Conservation (phyloP, 2,329 filamentous ascomycete species). For the Monosporascus ibericus region DNA sequence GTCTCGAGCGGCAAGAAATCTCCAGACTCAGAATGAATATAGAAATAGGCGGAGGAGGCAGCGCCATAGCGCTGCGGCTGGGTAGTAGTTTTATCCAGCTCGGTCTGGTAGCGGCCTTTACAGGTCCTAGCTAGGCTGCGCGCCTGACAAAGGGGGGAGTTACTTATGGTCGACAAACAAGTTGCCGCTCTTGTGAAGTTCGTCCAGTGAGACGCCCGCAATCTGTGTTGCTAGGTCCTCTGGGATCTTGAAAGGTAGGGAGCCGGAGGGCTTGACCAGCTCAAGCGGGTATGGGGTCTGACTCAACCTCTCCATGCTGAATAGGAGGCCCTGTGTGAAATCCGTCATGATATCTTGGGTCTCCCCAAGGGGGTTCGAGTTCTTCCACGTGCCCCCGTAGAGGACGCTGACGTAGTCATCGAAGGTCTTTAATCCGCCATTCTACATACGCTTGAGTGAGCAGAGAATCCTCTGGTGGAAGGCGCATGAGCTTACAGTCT, state of each 20-base stretch:
- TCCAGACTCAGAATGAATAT: too few relatives aligned
- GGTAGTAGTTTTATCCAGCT: not conserved
- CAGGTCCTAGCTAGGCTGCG: too few relatives aligned
- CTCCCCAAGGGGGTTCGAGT: conserved; percentile 1
- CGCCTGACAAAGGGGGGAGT: not conserved
- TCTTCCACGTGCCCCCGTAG: not conserved
- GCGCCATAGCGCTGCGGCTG: too few relatives aligned
- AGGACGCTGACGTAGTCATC: too few relatives aligned
- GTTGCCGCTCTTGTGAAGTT: not conserved
- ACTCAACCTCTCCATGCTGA: conserved; percentile 28
- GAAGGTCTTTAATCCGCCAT: too few relatives aligned
- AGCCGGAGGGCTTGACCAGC: conserved; percentile 12
- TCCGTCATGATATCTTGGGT: conserved; percentile 22
- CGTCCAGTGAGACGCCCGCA: not conserved
- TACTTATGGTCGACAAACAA: not conserved
- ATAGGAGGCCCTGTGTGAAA: conserved; percentile 25
- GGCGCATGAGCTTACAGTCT: not conserved
- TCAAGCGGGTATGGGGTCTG: conserved; percentile 18
- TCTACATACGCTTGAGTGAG: too few relatives aligned
- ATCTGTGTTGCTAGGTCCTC: conserved; percentile 3
- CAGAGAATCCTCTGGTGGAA: too few relatives aligned
- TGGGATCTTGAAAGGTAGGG: not conserved
- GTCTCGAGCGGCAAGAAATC: too few relatives aligned
- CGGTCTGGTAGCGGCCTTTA: not conserved
- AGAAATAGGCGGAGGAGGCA: too few relatives aligned